Evolutionary conservation across 2,329 filamentous ascomycete species (phyloP).

Genomic region (Sporothrix variecibatus): DNA sequence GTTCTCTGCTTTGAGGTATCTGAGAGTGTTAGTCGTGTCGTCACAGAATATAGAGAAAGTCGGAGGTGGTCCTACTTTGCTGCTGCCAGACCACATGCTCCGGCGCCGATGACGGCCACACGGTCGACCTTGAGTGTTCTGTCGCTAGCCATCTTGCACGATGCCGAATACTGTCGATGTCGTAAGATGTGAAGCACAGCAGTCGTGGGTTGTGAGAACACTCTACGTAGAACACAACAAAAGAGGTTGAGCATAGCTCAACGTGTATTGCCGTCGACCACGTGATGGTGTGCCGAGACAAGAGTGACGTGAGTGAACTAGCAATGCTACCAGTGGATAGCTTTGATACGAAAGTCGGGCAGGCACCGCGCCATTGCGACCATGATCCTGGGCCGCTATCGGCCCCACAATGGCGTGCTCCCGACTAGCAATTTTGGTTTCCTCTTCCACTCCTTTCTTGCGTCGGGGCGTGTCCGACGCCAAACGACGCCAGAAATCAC

Average conservation of each 20-base stretch:
- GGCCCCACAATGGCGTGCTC: slow-evolving; percentile 2
- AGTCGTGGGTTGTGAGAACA: background rate
- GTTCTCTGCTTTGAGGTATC: slow-evolving; percentile 58
- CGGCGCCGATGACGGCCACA: slow-evolving; percentile 66
- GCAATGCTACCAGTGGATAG: background rate
- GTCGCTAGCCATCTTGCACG: background rate
- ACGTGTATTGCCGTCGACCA: background rate
- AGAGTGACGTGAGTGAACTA: background rate
- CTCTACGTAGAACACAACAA: background rate
- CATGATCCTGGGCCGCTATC: background rate
- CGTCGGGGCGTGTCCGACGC: background rate
- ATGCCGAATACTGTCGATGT: background rate
- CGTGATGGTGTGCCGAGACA: background rate
- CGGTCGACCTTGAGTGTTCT: slow-evolving; percentile 35
- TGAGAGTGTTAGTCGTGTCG: background rate
- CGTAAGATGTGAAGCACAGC: background rate
- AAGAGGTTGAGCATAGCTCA: background rate
- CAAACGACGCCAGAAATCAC: background rate
- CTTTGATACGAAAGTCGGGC: background rate
- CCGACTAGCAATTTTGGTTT: background rate
- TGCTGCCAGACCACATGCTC: slow-evolving; percentile 63
- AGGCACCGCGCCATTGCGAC: background rate
- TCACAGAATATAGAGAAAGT: background rate
- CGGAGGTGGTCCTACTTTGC: slow-evolving; percentile 55
- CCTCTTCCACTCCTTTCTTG: background rate